Evolutionary conservation across 2,329 filamentous ascomycete species (phyloP).

Genomic region (Lasiodiplodia hormozganensis): DNA sequence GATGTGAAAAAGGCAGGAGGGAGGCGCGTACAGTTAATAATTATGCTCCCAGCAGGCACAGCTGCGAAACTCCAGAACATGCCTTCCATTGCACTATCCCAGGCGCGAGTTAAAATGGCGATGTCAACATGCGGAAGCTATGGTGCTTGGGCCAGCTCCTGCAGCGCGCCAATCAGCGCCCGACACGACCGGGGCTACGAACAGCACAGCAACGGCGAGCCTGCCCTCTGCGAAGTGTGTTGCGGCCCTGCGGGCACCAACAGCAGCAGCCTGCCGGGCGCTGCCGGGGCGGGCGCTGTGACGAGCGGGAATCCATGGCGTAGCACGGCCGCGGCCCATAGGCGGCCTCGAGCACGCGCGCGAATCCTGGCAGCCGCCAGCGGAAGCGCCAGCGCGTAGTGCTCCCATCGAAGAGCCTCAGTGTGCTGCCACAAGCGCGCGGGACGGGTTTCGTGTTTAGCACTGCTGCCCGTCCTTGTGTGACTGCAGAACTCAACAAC

Average conservation of each 20-base stretch:
- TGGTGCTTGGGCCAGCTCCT: constrained; percentile 6
- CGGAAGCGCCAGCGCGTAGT: constrained; percentile 23
- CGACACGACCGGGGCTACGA: constrained; percentile 25
- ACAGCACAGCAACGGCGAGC: constrained; percentile 24
- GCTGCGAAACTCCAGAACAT: neutral
- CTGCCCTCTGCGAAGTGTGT: constrained; percentile 3
- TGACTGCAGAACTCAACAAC: constrained; percentile 3
- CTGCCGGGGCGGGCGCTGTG: neutral
- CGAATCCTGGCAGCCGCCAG: constrained; percentile 11
- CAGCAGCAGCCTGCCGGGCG: constrained; percentile 7
- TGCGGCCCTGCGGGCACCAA: constrained; percentile 26
- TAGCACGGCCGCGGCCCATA: constrained; percentile 2
- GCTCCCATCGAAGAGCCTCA: constrained; percentile 14
- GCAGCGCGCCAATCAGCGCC: constrained; percentile 24
- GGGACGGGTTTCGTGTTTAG: neutral
- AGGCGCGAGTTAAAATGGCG: constrained; percentile 2
- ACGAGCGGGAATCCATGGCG: neutral
- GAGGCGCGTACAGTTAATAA: constrained; percentile 3
- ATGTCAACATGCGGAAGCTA: constrained; percentile 23
- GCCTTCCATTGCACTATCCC: neutral
- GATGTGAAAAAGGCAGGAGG: neutral
- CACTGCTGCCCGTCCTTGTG: neutral
- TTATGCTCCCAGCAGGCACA: constrained; percentile 13
- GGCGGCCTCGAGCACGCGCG: constrained; percentile 19
- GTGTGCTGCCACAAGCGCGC: neutral